Conservation (phyloP, 192 early-diverging fungal genomes). For the Umbelopsis sp. region DNA sequence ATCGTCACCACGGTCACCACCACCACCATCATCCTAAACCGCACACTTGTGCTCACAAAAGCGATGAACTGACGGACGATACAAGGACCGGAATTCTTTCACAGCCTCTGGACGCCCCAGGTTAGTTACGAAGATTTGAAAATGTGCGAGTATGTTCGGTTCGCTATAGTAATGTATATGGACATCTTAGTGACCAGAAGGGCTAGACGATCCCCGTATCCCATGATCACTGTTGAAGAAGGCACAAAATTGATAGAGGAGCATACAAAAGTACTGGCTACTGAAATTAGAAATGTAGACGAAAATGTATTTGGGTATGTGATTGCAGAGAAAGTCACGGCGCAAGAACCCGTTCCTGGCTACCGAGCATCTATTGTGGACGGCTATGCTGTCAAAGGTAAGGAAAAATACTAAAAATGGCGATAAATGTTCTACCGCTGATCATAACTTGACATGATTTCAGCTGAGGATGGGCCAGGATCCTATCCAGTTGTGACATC, state of each 20-base stretch:
- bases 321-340: conserved; percentile 75
- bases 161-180: too few relatives aligned
- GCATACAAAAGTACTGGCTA: conserved; percentile 36
- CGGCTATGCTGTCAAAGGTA: conserved; percentile 91
- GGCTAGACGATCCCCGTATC: conserved; percentile 80
- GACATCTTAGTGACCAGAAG: conserved; percentile 57
- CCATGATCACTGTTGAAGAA: conserved; percentile 72
- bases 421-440: neutral
- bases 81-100: neutral
- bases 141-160: too few relatives aligned
- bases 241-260: conserved; percentile 62
- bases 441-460: neutral
- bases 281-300: conserved; percentile 44
- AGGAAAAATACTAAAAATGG: neutral
- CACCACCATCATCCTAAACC: conserved; percentile 32
- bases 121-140: neutral
- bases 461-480: conserved; percentile 80
- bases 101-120: conserved; percentile 24
- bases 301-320: conserved; percentile 63
- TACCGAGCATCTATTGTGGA: conserved; percentile 91
- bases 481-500: conserved; percentile 66
- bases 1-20: conserved; percentile 46
- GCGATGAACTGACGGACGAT: neutral
- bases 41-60: neutral
- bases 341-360: conserved; percentile 77